Evolutionary conservation across 75 land plant species (phyloP).

Genomic region (Isoetes taiwanensis): DNA sequence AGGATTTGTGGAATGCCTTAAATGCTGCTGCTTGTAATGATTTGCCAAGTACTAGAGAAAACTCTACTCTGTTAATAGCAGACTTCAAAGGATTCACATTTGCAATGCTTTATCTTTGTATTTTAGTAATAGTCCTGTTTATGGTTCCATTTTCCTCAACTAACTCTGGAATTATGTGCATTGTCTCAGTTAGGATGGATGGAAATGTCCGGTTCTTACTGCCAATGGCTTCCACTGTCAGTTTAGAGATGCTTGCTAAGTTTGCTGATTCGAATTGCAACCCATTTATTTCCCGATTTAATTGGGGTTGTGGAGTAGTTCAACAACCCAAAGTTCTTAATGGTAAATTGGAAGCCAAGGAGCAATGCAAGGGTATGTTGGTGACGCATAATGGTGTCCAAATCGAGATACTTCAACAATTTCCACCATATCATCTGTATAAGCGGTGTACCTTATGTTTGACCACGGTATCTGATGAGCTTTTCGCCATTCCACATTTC

Average conservation of each 20-base stretch:
- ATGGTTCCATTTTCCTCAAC: no score
- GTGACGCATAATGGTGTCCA: slow-evolving; percentile 13
- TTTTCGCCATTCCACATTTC: neutral
- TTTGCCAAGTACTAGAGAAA: no score
- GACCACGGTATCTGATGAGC: slow-evolving; percentile 13
- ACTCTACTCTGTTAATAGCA: no score
- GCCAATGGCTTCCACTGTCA: slow-evolving; percentile 27
- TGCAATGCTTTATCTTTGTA: no score
- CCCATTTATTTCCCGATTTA: slow-evolving; percentile 17
- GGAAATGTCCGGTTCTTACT: slow-evolving; percentile 20
- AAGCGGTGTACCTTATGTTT: slow-evolving; percentile 20
- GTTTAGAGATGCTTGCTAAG: slow-evolving; percentile 12
- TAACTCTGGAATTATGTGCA: no score
- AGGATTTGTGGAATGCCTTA: no score
- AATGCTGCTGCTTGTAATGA: no score
- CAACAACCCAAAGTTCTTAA: neutral
- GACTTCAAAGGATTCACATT: no score
- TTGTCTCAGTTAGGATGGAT: slow-evolving; percentile 16
- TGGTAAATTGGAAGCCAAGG: no score
- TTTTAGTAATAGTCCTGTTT: no score
- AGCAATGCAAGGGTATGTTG: slow-evolving; percentile 13
- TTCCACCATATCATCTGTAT: slow-evolving; percentile 18
- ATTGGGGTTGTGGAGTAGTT: slow-evolving; percentile 10
- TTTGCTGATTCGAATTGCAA: slow-evolving; percentile 15
- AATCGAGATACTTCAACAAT: slow-evolving; percentile 18